Evolutionary conservation across 169 alveolate species (phyloP), one percentile per base, ranked within the genome.

Genomic region (Plasmodium billcollinsi): DNA sequence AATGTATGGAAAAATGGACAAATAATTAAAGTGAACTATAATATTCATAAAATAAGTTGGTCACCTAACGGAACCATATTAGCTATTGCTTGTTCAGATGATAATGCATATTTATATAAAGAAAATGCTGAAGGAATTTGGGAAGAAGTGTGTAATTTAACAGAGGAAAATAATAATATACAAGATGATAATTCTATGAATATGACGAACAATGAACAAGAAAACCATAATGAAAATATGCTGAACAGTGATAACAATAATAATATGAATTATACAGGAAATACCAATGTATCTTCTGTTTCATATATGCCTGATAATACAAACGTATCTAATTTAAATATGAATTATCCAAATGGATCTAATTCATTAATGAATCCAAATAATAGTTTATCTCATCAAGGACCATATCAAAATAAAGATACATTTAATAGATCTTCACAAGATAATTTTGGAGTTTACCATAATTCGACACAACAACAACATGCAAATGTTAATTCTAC

Each of bases 21-120:
- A 56, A 43, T 69, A 3, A 83, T 83, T 20, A 58, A 83, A 49
- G 21, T 83, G 11, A 14, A 83, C n/a, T 65, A 83, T 15, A 83
- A 39, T 33, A 59, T 83, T 69, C 71, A 73, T 83, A 83, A 83
- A 83, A 47, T 83, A 14, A 69, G 86, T 43, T 93, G 94, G 96
- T 91, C 94, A 24, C 95, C 93, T 3, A 92, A 92, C 15, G 95
- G 95, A 8, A 92, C 95, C 15, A 88, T 92, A 1, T 62, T 92
- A 54, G 95, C 95, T 26, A 65, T 88, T 24, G 90, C 95, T 4
- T 89, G 95, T 33, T 70, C 89, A 11, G 88, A 88, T 56, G 95
- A 92, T 9, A 73, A 88, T 39, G 93, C 91, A 24, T 89, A 90
- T 47, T 69, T 92, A 45, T 92, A 72, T 33, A 92, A 63, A 26